Evolutionary conservation across 2,329 filamentous ascomycete species (phyloP), one percentile per base, ranked within the genome.

Genomic region (Colletotrichum chrysophilum): DNA sequence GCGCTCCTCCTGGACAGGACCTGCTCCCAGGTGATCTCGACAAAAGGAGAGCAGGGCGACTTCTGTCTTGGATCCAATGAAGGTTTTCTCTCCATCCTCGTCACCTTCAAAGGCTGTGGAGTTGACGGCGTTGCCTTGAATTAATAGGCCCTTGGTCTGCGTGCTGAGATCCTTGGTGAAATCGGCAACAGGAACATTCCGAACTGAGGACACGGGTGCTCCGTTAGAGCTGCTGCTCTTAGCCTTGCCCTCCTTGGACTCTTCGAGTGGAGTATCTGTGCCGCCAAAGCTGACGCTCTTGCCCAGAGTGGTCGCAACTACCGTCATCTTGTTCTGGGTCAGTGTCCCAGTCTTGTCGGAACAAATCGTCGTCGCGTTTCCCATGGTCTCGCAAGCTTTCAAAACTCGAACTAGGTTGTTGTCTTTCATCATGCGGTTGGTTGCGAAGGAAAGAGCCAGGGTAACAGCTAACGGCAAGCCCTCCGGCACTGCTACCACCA

Each of bases 11-110:
- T 86, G 86, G 18, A 94, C 84, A 1, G 89, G 87, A 7, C 89
- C 90, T 87, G 95, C 92, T 56, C 89, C 93, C 16, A 95, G 86
- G 79, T 91, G 87, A 65, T 94, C 91, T 65, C 90, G 89, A 24
- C 93, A 92, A 80, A 95, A 95, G 28, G 88, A 87, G n/a, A 96
- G 88, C 14, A 96, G 87, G 26, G 94, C 94, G 5, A 93, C 95
- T 81, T 96, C 94, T 0, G 94, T 96, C 84, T 95, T 95, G 7
- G 94, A 95, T 34, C 94, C 94, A 77, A 95, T 89, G 78, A 94
- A 96, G 0, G 89, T 84, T 24, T 71, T 79, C 75, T 88, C 86
- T 36, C 92, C 92, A 56, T 92, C 88, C 58, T 91, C 88, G 58
- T 93, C 91, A 7, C 90, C 89, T 80, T 94, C 92, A 78, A 94